Conservation (phyloP, 768 basidiomycete genomes). For the Phallus indusiatus region DNA sequence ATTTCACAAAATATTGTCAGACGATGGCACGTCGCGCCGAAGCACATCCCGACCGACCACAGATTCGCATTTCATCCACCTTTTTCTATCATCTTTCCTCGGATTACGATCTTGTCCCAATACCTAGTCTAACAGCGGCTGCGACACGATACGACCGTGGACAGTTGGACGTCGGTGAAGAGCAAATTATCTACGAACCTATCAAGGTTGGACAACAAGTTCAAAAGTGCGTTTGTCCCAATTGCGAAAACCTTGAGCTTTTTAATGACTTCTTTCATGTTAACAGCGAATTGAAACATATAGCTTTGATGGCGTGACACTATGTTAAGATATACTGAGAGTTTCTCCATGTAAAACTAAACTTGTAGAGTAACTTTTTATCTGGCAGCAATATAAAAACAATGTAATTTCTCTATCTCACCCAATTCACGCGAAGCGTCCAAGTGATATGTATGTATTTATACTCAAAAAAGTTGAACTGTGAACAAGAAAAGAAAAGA, state of each 20-base stretch:
- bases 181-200: constrained; percentile 42
- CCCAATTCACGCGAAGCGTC: no score
- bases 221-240: constrained; percentile 45
- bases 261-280: constrained; percentile 2
- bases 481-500: no score
- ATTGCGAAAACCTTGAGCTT: neutral
- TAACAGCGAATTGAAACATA: constrained; percentile 67
- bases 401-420: no score
- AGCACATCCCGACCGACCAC: constrained; percentile 63
- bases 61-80: constrained; percentile 92
- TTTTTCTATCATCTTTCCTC: constrained; percentile 95
- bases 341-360: no score
- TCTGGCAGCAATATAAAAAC: no score
- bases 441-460: neutral
- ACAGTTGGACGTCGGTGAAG: constrained; percentile 27
- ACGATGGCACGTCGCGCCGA: constrained; percentile 51
- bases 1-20: constrained; percentile 24
- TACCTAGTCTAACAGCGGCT: constrained; percentile 41
- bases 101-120: constrained; percentile 65
- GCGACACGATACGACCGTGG: constrained; percentile 35
- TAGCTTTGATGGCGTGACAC: constrained; percentile 63
- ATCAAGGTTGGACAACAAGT: constrained; percentile 92
- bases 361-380: no score
- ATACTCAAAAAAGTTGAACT: no score
- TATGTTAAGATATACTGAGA: no score